These are phyloP conservation scores for Wickerhamiella brachini DNA, from an alignment of 805 yeast species.

Conservation along the genomic window DNA sequence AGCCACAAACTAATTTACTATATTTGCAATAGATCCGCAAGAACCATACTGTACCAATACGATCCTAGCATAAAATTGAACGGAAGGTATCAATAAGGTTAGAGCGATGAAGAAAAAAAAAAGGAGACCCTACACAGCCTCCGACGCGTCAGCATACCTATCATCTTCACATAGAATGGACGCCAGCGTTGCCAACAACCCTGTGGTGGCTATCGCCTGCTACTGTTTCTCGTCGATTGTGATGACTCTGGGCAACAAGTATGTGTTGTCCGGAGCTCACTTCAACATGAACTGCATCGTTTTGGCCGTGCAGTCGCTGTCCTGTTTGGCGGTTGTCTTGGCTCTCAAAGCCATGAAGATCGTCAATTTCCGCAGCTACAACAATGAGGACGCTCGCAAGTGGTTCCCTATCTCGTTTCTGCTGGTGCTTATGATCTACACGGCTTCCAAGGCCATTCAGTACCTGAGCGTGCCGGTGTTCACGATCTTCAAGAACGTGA, in stretches of 20 bases:
- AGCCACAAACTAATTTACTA: no score
- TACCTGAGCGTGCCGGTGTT: conserved; percentile 86
- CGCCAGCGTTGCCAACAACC: conserved; percentile 20
- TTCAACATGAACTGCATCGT: conserved; percentile 77
- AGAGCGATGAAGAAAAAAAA: no score
- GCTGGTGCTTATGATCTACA: conserved; percentile 88
- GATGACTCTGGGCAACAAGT: conserved; percentile 96
- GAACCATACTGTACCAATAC: no score
- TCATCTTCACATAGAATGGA: conserved; percentile 1
- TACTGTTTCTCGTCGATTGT: conserved; percentile 91
- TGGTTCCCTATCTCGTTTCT: conserved; percentile 88
- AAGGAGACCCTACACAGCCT: neutral
- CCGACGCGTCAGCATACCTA: neutral
- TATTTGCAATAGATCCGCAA: no score
- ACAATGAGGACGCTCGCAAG: conserved; percentile 77
- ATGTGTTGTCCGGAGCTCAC: conserved; percentile 69
- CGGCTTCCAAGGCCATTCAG: conserved; percentile 89
- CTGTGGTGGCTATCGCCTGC: conserved; percentile 24
- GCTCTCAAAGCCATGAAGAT: conserved; percentile 59
- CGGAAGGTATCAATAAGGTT: no score
- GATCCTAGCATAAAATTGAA: no score
- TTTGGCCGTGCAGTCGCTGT: conserved; percentile 76
- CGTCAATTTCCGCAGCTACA: conserved; percentile 77
- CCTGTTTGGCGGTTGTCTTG: conserved; percentile 63
- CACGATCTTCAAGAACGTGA: conserved; percentile 94